phyloP scores from a whole-genome alignment of 306 rosid genomes.

The Medicago truncatula region MtrunA17r5.0-ANR NC_053047.1:9586501-9587000 shows the following conservation, averaged over 20 bases:
- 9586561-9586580: conserved; percentile 88
- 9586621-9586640: background rate
- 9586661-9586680: conserved; percentile 8
- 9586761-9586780: too few relatives aligned
- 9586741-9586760: background rate
- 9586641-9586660: background rate
- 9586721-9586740: background rate
- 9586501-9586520: conserved; percentile 71
- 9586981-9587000: too few relatives aligned
- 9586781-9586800: too few relatives aligned
- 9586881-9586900: too few relatives aligned
- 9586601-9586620: conserved; percentile 50
- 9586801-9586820: too few relatives aligned
- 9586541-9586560: conserved; percentile 87
- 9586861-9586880: too few relatives aligned
- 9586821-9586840: too few relatives aligned
- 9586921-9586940: too few relatives aligned
- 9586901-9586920: too few relatives aligned
- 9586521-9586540: conserved; percentile 86
- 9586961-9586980: too few relatives aligned
- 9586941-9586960: too few relatives aligned
- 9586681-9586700: background rate
- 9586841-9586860: too few relatives aligned
- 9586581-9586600: conserved; percentile 79
- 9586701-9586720: background rate